phyloP scores from a whole-genome alignment of 1,284 basidiomycete species.

The Cutaneotrichosporon mucoides region DNA sequence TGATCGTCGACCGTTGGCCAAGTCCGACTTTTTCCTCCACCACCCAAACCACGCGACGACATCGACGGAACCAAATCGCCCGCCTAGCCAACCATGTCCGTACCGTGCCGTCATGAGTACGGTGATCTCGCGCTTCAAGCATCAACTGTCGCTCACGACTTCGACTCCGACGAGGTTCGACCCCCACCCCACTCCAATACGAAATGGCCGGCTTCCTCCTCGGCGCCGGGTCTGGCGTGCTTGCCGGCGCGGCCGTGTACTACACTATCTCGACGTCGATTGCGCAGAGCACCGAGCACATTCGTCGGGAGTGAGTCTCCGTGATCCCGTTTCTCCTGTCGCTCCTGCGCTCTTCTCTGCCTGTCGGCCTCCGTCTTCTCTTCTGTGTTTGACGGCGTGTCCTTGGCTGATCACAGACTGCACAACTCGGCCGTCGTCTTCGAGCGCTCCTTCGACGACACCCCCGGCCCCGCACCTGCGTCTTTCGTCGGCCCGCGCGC shows the following conservation, averaged over 20 bases:
- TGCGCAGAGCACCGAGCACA: conserved; percentile 21
- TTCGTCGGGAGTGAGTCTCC: conserved; percentile 37
- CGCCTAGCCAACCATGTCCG: neutral
- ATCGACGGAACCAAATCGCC: conserved; percentile 13
- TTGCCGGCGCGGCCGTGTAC: conserved; percentile 45
- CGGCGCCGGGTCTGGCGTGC: conserved; percentile 40
- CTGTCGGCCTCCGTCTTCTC: too few relatives aligned
- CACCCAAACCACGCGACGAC: neutral
- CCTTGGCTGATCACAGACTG: neutral
- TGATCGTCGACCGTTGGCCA: neutral
- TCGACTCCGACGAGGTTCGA: too few relatives aligned
- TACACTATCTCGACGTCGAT: conserved; percentile 40
- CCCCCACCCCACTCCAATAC: neutral
- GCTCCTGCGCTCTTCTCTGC: neutral
- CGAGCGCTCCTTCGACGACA: conserved; percentile 29
- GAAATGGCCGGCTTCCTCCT: conserved; percentile 43
- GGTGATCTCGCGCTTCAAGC: neutral
- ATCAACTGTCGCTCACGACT: neutral
- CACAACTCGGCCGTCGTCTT: conserved; percentile 17
- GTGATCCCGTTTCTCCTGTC: neutral
- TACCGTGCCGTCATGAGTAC: neutral
- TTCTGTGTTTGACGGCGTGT: too few relatives aligned
- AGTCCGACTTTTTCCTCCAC: conserved; percentile 17
- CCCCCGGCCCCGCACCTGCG: conserved; percentile 26
- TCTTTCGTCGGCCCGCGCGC: conserved; percentile 27